These are phyloP conservation scores for Mycocentrospora acerina DNA, from an alignment of 2,329 filamentous ascomycete species.

Conservation along the genomic window DNA sequence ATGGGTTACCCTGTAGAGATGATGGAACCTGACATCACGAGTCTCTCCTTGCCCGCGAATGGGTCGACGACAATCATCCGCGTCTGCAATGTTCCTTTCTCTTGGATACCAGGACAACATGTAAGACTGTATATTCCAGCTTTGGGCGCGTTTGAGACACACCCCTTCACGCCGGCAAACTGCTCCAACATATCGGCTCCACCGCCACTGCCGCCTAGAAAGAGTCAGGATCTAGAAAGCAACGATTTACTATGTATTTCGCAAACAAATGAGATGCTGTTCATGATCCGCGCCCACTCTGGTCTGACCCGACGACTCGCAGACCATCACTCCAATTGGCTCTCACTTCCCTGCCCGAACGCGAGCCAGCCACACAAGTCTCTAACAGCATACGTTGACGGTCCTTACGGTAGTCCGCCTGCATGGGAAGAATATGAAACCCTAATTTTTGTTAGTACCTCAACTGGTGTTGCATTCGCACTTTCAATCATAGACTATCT, in stretches of 20 bases:
- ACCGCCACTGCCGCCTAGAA: conserved; percentile 12
- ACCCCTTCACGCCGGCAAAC: conserved; percentile 35
- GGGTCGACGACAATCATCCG: conserved; percentile 23
- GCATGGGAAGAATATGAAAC: conserved; percentile 27
- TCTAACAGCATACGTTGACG: conserved; percentile 28
- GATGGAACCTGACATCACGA: conserved; percentile 9
- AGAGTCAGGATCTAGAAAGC: conserved; percentile 15
- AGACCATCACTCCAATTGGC: conserved; percentile 25
- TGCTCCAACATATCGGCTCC: conserved; percentile 15
- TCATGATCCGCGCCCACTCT: conserved; percentile 23
- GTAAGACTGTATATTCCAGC: conserved; percentile 28
- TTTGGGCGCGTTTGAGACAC: conserved; percentile 25
- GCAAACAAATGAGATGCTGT: conserved; percentile 21
- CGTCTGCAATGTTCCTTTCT: conserved; percentile 23
- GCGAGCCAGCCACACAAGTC: conserved; percentile 14
- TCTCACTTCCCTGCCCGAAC: conserved; percentile 30
- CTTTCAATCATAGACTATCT: conserved; percentile 29
- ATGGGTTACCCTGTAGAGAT: conserved; percentile 28
- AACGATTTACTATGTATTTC: conserved; percentile 1
- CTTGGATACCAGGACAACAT: conserved; percentile 34
- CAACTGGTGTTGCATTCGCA: conserved; percentile 29
- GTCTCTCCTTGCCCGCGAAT: conserved; percentile 4
- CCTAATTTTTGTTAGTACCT: conserved; percentile 23
- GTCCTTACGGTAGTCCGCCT: conserved; percentile 26
- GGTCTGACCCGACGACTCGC: conserved; percentile 25